Base-by-base conservation (phyloP, 2,329 filamentous ascomycete species). In the Didymella lethalis region DNA sequence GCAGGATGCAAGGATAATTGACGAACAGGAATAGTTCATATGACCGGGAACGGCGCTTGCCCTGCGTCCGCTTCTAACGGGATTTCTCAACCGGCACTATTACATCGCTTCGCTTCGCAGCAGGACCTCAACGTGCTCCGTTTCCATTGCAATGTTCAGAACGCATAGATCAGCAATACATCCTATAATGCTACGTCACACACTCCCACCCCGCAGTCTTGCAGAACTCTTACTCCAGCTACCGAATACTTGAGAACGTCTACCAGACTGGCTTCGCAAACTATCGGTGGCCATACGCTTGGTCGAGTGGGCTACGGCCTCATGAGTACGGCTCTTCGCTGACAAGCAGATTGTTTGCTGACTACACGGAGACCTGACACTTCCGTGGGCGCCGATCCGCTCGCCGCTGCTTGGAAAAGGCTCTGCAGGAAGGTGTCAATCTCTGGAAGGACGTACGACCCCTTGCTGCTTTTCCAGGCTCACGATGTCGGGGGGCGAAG, bases 1-100 rank as follows among this genome's bases (percentile, higher is more conserved):
- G 32, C 4, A n/a, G 25, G n/a, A 7, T 20, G 36, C 8, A 4
- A 41, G 11, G 20, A 20, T n/a, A 4, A 10, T n/a, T 14, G 32
- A n/a, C 32, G 36, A 38, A 38, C n/a, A 11, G 7, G 34, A 25
- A 2, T 4, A 25, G 40, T 14, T 52, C 48, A 52, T 16, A 41
- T 52, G 40, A 52, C 18, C 41, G 49, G 29, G 14, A 23, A 31
- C 49, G 40, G 49, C 40, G 31, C 31, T 45, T 26, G 14, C 8
- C n/a, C 34, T 18, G 25, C 11, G 29, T 5, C 40, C 49, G 40
- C 16, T 52, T 23, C 40, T 28, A 45, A 36, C 29, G 20, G 41
- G 34, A 43, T 1, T 6, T n/a, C 1, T 26, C 1, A 44, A 7
- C 18, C 28, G 11, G 18, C 48, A 31, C 12, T 25, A 11, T 16